phyloP scores from a whole-genome alignment of 257 asterid species.

The Solanum bukasovii region DNA sequence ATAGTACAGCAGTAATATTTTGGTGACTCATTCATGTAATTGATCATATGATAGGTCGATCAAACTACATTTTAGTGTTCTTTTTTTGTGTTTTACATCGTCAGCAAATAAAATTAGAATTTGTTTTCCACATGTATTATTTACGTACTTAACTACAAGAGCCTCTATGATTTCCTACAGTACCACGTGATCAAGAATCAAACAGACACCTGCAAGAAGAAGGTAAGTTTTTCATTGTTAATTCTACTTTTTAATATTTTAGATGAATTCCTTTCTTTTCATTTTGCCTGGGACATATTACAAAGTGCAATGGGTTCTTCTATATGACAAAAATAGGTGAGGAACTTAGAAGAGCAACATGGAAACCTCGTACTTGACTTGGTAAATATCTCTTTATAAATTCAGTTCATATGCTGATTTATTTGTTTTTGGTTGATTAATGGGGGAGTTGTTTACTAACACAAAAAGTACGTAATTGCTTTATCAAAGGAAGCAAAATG shows the following conservation, averaged over 20 bases:
- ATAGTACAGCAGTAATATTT: background rate
- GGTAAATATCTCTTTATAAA: background rate
- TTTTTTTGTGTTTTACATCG: background rate
- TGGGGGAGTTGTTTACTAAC: background rate
- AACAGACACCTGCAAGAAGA: constrained; percentile 27
- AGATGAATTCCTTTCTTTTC: background rate
- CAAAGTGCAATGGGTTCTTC: background rate
- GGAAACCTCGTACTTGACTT: constrained; percentile 21
- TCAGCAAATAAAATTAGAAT: background rate
- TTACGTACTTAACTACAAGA: background rate
- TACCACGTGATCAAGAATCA: constrained; percentile 24
- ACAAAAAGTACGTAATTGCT: background rate
- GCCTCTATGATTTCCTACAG: constrained; percentile 4
- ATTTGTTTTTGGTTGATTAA: background rate
- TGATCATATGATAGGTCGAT: background rate
- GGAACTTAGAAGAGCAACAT: constrained; percentile 25
- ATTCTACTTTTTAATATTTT: background rate
- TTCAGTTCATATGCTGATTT: background rate
- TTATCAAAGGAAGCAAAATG: constrained; percentile 14
- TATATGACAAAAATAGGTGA: constrained; percentile 7
- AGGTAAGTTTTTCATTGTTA: constrained; percentile 10
- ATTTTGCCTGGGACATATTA: background rate
- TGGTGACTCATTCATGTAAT: background rate
- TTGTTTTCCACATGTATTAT: background rate
- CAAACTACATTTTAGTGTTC: background rate